Evolutionary conservation across 2,329 filamentous ascomycete species (phyloP).

Genomic region (Aspergillus latus): DNA sequence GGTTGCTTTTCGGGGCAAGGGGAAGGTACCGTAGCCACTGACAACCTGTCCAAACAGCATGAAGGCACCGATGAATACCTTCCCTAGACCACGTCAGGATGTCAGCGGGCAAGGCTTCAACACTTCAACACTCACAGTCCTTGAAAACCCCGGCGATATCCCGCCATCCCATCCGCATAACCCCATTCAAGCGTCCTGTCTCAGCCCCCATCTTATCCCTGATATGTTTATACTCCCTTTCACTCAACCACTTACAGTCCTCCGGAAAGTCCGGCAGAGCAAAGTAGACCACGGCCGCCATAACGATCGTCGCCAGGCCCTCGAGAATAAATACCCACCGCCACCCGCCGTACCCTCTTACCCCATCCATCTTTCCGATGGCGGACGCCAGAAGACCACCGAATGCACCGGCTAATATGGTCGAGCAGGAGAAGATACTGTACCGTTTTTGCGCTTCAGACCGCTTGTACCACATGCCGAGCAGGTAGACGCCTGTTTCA

Average conservation of each 20-base stretch:
- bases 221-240: conserved; percentile 66
- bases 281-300: conserved; percentile 60
- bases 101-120: no score
- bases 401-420: conserved; percentile 59
- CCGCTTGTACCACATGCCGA: conserved; percentile 80
- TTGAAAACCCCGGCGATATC: conserved; percentile 68
- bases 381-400: conserved; percentile 59
- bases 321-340: conserved; percentile 57
- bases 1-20: background rate
- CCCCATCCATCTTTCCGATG: conserved; percentile 56
- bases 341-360: conserved; percentile 55
- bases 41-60: conserved; percentile 81
- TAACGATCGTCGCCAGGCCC: conserved; percentile 60
- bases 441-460: conserved; percentile 83
- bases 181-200: conserved; percentile 64
- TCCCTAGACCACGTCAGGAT: conserved; percentile 40
- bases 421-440: conserved; percentile 79
- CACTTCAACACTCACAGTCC: conserved; percentile 49
- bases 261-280: conserved; percentile 70
- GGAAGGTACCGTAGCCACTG: conserved; percentile 61
- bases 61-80: conserved; percentile 69
- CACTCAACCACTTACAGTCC: conserved; percentile 65
- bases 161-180: conserved; percentile 58
- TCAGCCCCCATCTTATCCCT: conserved; percentile 65
- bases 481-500: conserved; percentile 55